Percentiles rank a stretch among this genome's conserved stretches.
These are phyloP conservation scores for Amylostereum areolatum DNA, from an alignment of 1,284 basidiomycete species.

Conservation along the genomic window DNA sequence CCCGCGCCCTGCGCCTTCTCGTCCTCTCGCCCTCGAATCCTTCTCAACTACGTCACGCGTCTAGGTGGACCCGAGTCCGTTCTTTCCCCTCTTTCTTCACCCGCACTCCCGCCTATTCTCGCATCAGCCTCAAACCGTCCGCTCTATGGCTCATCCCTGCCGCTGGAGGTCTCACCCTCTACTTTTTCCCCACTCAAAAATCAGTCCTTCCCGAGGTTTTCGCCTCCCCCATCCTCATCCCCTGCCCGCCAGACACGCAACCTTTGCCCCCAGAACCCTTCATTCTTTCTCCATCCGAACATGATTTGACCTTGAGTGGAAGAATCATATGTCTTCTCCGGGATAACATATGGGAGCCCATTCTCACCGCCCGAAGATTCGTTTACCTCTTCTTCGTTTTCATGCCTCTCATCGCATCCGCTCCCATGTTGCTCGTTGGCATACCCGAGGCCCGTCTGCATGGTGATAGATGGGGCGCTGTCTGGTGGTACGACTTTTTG, in stretches of 20 bases:
- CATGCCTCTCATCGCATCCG: conserved; percentile 78
- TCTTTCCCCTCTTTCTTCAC: conserved; percentile 21
- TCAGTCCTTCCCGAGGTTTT: conserved; percentile 42
- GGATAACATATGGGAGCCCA: conserved; percentile 74
- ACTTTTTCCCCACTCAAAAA: conserved; percentile 34
- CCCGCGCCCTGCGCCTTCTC: conserved; percentile 19
- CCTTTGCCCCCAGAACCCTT: conserved; percentile 16
- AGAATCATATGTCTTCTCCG: conserved; percentile 41
- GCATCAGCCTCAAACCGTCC: conserved; percentile 21
- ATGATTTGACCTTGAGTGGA: conserved; percentile 37
- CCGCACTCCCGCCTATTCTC: conserved; percentile 15
- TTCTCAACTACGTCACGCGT: conserved; percentile 13
- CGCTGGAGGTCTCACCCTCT: conserved; percentile 47
- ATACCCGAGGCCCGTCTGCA: conserved; percentile 43
- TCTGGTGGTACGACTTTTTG: conserved; percentile 94
- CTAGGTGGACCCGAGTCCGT: conserved; percentile 14
- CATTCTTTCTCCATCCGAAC: conserved; percentile 61
- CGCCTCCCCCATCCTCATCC: conserved; percentile 57
- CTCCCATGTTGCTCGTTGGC: conserved; percentile 85
- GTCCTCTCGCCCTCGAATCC: conserved; percentile 13
- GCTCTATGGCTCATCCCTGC: conserved; percentile 51
- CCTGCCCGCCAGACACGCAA: conserved; percentile 34
- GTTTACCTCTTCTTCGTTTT: conserved; percentile 82
- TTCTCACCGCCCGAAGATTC: conserved; percentile 83
- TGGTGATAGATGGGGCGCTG: conserved; percentile 78